These are phyloP conservation scores for Diaporthe citriasiana DNA, from an alignment of 2,329 filamentous ascomycete species.

Conservation along the genomic window DNA sequence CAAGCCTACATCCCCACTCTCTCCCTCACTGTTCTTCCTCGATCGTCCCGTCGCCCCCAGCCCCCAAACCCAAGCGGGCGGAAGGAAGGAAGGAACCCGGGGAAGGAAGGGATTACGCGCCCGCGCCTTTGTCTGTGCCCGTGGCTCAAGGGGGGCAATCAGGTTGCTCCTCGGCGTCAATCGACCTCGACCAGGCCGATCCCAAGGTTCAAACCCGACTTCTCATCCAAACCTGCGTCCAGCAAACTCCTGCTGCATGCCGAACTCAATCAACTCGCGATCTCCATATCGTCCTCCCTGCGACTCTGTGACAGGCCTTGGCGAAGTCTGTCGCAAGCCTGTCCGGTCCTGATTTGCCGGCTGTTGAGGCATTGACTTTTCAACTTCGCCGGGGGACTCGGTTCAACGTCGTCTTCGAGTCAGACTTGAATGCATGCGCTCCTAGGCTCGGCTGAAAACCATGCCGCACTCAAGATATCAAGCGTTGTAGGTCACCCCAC, in stretches of 20 bases:
- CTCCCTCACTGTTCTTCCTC: constrained; percentile 26
- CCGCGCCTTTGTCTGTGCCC: constrained; percentile 27
- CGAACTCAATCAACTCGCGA: constrained; percentile 34
- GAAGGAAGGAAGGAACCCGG: constrained; percentile 18
- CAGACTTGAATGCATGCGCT: constrained; percentile 40
- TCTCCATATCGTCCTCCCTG: constrained; percentile 37
- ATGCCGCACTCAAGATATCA: constrained; percentile 43
- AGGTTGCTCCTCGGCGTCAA: constrained; percentile 32
- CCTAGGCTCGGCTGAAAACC: constrained; percentile 36
- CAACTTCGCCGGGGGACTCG: constrained; percentile 2
- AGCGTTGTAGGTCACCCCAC: constrained; percentile 40
- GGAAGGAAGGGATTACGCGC: constrained; percentile 41
- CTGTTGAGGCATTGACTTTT: constrained; percentile 33
- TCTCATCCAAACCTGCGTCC: constrained; percentile 15
- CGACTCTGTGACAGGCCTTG: constrained; percentile 40
- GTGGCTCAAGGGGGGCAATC: constrained; percentile 28
- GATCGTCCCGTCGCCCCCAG: constrained; percentile 42
- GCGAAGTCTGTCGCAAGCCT: constrained; percentile 30
- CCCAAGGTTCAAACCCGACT: constrained; percentile 17
- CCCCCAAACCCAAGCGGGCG: constrained; percentile 37
- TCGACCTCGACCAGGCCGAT: constrained; percentile 22
- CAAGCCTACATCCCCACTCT: constrained; percentile 33
- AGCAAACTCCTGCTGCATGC: constrained; percentile 37
- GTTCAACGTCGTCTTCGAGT: constrained; percentile 8
- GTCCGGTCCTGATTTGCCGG: constrained; percentile 36